Conservation (phyloP, 805 yeast species). For the Candida montana region DNA sequence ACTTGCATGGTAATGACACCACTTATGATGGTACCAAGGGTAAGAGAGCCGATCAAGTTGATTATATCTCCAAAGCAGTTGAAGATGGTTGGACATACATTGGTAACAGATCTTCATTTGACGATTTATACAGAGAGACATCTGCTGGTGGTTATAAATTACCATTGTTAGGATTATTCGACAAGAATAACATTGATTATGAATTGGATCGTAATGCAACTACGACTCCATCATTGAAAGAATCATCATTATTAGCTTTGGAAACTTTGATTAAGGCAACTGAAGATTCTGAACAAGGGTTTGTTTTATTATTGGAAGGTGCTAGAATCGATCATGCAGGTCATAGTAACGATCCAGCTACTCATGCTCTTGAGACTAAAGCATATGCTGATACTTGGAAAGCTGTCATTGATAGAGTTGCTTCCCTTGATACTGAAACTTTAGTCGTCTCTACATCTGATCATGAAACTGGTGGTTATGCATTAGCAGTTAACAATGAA, state of each 20-base stretch:
- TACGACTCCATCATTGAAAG: conserved; percentile 69
- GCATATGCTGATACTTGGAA: conserved; percentile 79
- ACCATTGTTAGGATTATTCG: conserved; percentile 73
- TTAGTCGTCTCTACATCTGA: conserved; percentile 78
- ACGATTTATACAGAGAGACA: conserved; percentile 36
- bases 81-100: conserved; percentile 62
- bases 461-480: conserved; percentile 92
- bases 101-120: conserved; percentile 53
- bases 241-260: conserved; percentile 69
- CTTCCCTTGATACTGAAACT: conserved; percentile 68
- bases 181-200: conserved; percentile 70
- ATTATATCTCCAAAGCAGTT: conserved; percentile 60
- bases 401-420: conserved; percentile 66
- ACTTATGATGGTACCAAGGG: conserved; percentile 33
- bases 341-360: conserved; percentile 86
- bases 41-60: conserved; percentile 64
- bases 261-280: conserved; percentile 64
- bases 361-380: conserved; percentile 84
- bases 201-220: conserved; percentile 66
- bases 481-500: conserved; percentile 75
- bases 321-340: conserved; percentile 95
- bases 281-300: conserved; percentile 71
- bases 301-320: conserved; percentile 82
- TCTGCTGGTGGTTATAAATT: conserved; percentile 51
- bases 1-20: conserved; percentile 51